Base-by-base conservation (phyloP, 2,329 filamentous ascomycete species). In the Tolypocladium ovalisporum region DNA sequence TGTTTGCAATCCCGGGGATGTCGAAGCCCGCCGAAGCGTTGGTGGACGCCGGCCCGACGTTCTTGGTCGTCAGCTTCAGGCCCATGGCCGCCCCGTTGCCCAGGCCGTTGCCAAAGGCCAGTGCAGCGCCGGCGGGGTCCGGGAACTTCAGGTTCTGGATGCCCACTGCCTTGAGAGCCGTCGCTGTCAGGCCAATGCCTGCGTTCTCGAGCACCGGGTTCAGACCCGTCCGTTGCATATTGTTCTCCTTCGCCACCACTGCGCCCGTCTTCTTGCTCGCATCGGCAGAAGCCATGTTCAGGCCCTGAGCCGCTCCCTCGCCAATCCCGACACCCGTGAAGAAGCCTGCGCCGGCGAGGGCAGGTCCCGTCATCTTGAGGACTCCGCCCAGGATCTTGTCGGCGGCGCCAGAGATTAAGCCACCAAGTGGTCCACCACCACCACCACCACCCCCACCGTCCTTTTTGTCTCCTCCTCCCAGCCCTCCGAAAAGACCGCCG, bases 161-260 rank as follows among this genome's bases (percentile, higher is more conserved):
- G n/a, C 55, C 54, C 34, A 68, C 51, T 3, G 68, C 55, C 17
- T 65, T 63, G 5, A 71, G 56, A 0, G 69, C 60, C 4, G 68
- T 65, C 0, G 67, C 62, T 1, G 65, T 60, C 2, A 67, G 59
- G 2, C 69, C 69, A 53, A 66, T 64, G 40, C 65, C 66, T 8
- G 67, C 60, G 53, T 66, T 69, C 55, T 69, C 64, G 52, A 71
- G 60, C 3, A 63, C 58, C 0, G 66, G 64, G 56, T 70, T 69
- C 24, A 71, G 59, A 19, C 68, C 67, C 10, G 63, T 65, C 13
- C 62, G 63, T 12, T 64, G 54, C 63, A 68, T 64, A n/a, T 62
- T 61, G 59, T 69, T 70, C 24, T 66, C 63, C 19, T 63, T 55
- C 1, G 64, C 64, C 3, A 66, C 64, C 56, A 60, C 61, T 19